Base-by-base conservation (phyloP, 169 alveolate species). In the Plasmodium vinckei region DNA sequence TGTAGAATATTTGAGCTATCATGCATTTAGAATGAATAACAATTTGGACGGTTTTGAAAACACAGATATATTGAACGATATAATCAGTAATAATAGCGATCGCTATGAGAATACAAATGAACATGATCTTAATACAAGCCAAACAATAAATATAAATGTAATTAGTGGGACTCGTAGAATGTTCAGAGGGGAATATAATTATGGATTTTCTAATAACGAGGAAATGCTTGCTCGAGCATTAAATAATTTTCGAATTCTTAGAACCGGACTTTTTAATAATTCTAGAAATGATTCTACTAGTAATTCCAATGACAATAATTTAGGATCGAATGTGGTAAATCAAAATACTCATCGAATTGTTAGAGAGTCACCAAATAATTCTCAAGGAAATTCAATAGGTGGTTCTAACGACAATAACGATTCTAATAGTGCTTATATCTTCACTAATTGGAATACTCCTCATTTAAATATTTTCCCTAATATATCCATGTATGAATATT, bases 241-340 rank as follows among this genome's bases (percentile, higher is more conserved):
- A 63, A 64, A 64, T 19, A 63, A 77, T 77, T 63, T 64, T 77
- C 53, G 88, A 42, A 10, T 77, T 17, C 21, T 77, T 56, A 63
- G 65, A 56, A 77, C 49, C 9, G 65, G 65, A 27, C 21, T 49
- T 42, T 17, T 57, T n/a, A 13, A 44, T 63, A 39, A 72, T 60
- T 9, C 46, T 44, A n/a, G 68, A 42, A 71, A 53, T 71, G 56
- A 54, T 60, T 19, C 47, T 19, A 39, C 63, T 42, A 15, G n/a
- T 13, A 71, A 27, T 71, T 54, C 23, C 39, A 44, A 33, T 33
- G 42, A 33, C 42, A 33, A 33, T 33, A 33, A 33, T 33, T 33
- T 33, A 33, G 42, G 42, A 33, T 33, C 42, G 3, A 33, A 33
- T 33, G 5, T 33, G 42, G 7, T 33, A 33, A 33, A 33, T 33